These are phyloP conservation scores for Aspergillus sp. DNA, from an alignment of 2,329 filamentous ascomycete species.

Conservation along the genomic window DNA sequence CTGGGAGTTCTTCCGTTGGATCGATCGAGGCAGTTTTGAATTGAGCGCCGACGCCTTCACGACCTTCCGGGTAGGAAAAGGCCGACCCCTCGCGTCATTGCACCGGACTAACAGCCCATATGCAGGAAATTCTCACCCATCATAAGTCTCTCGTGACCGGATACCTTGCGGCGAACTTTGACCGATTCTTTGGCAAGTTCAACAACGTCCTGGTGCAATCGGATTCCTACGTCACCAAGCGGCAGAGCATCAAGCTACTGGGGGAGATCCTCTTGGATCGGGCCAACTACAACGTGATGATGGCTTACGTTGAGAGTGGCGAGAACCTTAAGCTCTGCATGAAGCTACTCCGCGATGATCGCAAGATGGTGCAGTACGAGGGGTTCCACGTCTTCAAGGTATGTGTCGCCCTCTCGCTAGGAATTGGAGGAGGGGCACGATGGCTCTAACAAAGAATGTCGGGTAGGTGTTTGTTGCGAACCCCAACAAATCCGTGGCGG, in stretches of 20 bases:
- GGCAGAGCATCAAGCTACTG: conserved; percentile 94
- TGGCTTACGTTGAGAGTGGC: conserved; percentile 87
- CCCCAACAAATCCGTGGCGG: conserved; percentile 93
- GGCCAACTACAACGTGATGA: conserved; percentile 98
- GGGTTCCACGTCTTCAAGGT: conserved; percentile 98
- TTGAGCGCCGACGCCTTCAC: conserved; percentile 97
- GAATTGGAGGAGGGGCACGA: not conserved
- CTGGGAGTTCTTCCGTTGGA: conserved; percentile 97
- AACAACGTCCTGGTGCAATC: conserved; percentile 85
- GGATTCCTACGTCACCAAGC: conserved; percentile 94
- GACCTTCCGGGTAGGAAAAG: conserved; percentile 74
- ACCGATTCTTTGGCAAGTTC: conserved; percentile 88
- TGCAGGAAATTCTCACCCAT: conserved; percentile 83
- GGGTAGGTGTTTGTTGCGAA: conserved; percentile 89
- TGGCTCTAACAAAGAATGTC: conserved; percentile 19
- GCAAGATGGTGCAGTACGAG: conserved; percentile 99
- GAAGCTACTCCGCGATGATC: conserved; percentile 91
- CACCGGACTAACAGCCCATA: conserved; percentile 3
- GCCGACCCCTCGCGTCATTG: not conserved
- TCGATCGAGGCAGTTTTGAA: conserved; percentile 94
- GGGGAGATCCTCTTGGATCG: conserved; percentile 92
- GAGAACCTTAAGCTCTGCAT: conserved; percentile 98
- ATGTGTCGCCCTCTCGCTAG: conserved; percentile 9
- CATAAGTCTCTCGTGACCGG: conserved; percentile 89
- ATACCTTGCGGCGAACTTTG: conserved; percentile 86